These are phyloP conservation scores for Tremellales sp. DNA, from an alignment of 1,284 basidiomycete species.

Conservation along the genomic window DNA sequence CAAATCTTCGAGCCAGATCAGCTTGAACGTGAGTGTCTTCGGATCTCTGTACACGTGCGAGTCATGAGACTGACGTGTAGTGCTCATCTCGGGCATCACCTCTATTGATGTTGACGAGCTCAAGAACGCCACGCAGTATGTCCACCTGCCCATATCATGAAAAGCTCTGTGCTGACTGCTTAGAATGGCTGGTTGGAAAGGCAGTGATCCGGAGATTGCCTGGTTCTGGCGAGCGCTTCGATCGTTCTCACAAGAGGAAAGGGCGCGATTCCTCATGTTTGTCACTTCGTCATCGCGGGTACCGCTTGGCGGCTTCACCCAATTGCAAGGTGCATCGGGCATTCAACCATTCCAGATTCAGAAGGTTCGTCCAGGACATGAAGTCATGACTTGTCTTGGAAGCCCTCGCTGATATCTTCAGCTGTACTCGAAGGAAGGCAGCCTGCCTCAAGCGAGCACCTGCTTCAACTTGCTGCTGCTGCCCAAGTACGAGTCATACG, in stretches of 20 bases:
- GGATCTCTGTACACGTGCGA: slow-evolving; percentile 6
- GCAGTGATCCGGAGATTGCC: slow-evolving; percentile 82
- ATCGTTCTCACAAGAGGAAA: slow-evolving; percentile 93
- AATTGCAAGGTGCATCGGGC: slow-evolving; percentile 89
- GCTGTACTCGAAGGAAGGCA: slow-evolving; percentile 51
- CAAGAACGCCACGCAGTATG: slow-evolving; percentile 65
- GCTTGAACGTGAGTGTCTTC: slow-evolving; percentile 67
- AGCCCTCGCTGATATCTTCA: slow-evolving; percentile 17
- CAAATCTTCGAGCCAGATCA: slow-evolving; percentile 91
- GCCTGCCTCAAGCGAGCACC: slow-evolving; percentile 46
- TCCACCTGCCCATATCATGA: background rate
- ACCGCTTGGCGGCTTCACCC: slow-evolving; percentile 86
- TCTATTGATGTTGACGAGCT: slow-evolving; percentile 98
- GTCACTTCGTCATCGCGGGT: slow-evolving; percentile 90
- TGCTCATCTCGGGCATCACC: slow-evolving; percentile 96
- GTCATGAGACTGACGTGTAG: slow-evolving; percentile 29
- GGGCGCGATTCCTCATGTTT: slow-evolving; percentile 94
- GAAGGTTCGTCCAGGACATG: slow-evolving; percentile 56
- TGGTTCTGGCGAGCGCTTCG: slow-evolving; percentile 99
- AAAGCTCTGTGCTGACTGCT: too few species aligned
- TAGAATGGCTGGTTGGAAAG: slow-evolving; percentile 47
- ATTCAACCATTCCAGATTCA: slow-evolving; percentile 96
- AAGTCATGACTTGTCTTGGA: slow-evolving; percentile 7
- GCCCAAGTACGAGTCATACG: slow-evolving; percentile 86
- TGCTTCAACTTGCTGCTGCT: slow-evolving; percentile 62